Evolutionary conservation across 306 rosid species (phyloP), one percentile per base, ranked within the genome.

Genomic region (Vigna angularis): DNA sequence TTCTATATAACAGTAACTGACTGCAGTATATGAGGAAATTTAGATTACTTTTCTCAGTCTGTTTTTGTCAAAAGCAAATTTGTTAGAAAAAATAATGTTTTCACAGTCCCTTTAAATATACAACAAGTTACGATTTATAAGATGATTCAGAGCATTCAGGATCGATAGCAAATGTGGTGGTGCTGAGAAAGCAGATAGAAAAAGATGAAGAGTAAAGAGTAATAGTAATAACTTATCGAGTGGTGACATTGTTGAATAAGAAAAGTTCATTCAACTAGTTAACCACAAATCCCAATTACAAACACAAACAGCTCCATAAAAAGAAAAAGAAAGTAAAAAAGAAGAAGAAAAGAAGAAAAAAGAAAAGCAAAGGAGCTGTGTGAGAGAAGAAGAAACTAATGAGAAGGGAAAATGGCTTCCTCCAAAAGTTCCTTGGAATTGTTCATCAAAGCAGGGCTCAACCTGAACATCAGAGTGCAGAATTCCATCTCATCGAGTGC

Each of bases 401-500:
- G 9, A 24, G 16, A 66, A 61, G 36, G 55, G 66, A 20, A 67
- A 73, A 91, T 83, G 70, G 91, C 88, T 58, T 89, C 90, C 53
- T 83, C 89, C 83, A 91, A 62, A 47, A 92, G 81, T 2, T 79
- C n/a, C 73, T 79, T 85, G 8, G 94, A 89, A 28, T 68, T 66
- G 30, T 78, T 73, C 97, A 94, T 94, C 84, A 94, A 85, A 45
- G 76, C 83, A 81, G 98, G 98, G 56, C 98, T 94, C 67, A 94
- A 51, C 86, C 89, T 88, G 72, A 94, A 85, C 98, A 92, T 92
- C 53, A 94, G 93, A 3, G 90, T 90, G 42, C 91, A 94, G 56
- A 94, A 94, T 81, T 92, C 98, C 96, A 88, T 88, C 81, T 92
- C 93, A 66, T 79, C 75, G 42, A 94, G 84, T 63, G 90, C 91